Evolutionary conservation across 1,139 yeast genomes (phyloP), one percentile per base, ranked within the genome.

Genomic region (Sugiyamaella sp.): DNA sequence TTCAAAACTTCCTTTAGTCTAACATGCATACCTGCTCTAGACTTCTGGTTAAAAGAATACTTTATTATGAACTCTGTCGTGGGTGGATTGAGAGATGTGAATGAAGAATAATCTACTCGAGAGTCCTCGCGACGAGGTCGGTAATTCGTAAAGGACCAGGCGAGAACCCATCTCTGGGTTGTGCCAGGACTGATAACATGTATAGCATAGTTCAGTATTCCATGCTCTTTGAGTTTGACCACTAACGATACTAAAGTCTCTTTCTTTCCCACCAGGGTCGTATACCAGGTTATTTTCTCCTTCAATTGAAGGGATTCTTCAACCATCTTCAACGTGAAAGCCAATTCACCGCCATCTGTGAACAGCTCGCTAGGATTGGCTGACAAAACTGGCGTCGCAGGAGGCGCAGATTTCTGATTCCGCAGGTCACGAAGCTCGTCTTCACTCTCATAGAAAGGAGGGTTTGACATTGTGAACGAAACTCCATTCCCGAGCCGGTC

Each of bases 331-430:
- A 51, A 33, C 1, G 74, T 66, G 54, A 77, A 76, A n/a, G 55
- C 62, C 12, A 66, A 60, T 51, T 77, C 80, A 2, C 81, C 80
- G 1, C 78, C 79, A 2, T 56, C 49, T 1, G 72, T 74, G n/a
- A 71, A 61, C 33, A 77, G 62, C 53, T 77, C 81, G 27, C 56
- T 56, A 0, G 58, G 55, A 10, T 57, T 54, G 1, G 73, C 76
- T 16, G 46, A 49, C 42, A 69, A 60, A 14, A 57, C 56, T 8
- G 48, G 59, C 1, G 64, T 56, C 12, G 39, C 52, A 9, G 63
- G 65, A 35, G 33, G 43, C 44, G 19, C 39, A 10, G 32, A 37
- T 40, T 61, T 61, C 38, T 45, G 39, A 8, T 51, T 49, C 14
- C 65, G 52, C n/a, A n/a, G n/a, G n/a, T 57, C 43, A 12, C 55